Evolutionary conservation across 805 yeast species (phyloP).

Genomic region (Yarrowia bubula): DNA sequence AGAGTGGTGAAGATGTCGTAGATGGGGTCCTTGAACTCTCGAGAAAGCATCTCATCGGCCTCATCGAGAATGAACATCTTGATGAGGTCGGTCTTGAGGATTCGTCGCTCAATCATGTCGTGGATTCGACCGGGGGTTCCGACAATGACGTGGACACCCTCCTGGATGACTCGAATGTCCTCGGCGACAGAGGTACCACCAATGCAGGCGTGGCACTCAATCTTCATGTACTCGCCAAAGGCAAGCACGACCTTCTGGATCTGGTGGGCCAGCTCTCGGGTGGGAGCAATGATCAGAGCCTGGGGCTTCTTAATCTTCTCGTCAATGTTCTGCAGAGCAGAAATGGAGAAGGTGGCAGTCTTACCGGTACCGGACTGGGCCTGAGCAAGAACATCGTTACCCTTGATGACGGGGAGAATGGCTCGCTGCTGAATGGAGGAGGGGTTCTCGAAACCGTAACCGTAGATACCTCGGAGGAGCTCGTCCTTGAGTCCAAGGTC

Average conservation of each 20-base stretch:
- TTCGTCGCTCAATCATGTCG: constrained; percentile 86
- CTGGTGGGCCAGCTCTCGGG: constrained; percentile 93
- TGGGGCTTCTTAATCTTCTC: constrained; percentile 71
- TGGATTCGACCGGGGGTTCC: constrained; percentile 97
- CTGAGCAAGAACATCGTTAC: constrained; percentile 95
- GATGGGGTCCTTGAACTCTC: constrained; percentile 94
- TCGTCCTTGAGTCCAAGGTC: constrained; percentile 70
- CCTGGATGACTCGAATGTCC: constrained; percentile 70
- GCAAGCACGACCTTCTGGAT: constrained; percentile 84
- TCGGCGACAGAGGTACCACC: constrained; percentile 87
- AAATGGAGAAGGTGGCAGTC: constrained; percentile 96
- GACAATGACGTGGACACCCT: constrained; percentile 87
- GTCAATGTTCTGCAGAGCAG: constrained; percentile 85
- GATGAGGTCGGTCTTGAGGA: constrained; percentile 66
- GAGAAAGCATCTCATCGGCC: constrained; percentile 91
- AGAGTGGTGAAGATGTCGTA: constrained; percentile 83
- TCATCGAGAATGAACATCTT: constrained; percentile 92
- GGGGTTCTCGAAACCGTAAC: constrained; percentile 93
- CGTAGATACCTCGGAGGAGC: constrained; percentile 49
- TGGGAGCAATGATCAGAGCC: constrained; percentile 89
- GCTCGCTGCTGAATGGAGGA: constrained; percentile 98
- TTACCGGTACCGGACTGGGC: constrained; percentile 99
- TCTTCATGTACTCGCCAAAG: constrained; percentile 83
- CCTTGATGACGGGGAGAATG: constrained; percentile 88
- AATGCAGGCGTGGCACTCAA: constrained; percentile 84